Base-by-base conservation (phyloP, 1,284 basidiomycete species). In the Phellopilus nigrolimitatus region DNA sequence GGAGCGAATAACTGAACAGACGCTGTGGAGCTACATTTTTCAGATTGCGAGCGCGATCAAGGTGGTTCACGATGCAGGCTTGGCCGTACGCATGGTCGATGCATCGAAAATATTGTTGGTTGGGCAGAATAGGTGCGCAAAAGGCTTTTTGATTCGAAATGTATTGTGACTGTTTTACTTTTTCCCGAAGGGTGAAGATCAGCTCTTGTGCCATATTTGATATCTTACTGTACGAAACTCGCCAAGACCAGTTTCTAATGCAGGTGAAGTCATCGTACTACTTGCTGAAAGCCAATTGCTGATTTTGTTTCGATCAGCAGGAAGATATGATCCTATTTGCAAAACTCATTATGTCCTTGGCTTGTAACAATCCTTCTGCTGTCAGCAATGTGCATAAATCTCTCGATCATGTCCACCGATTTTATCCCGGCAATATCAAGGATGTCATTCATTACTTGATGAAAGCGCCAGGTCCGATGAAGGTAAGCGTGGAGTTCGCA, bases 21-120 rank as follows among this genome's bases (percentile, higher is more conserved):
- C 86, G 0, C 66, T 99, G 9, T 99, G 97, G 95, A 89, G 88
- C 13, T 99, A 95, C 63, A 80, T 97, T 46, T 80, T 92, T 30
- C 95, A 99, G 67, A 81, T 99, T 49, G 85, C 88, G 2, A 86
- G 81, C 57, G 94, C 91, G 0, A 80, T 99, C 65, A 93, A 88
- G 66, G 80, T 78, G 25, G 84, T 91, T 0, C 97, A 99, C 64
- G 85, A 84, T 40, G 79, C 78, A 1, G 90, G 91, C 0, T 71
- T 94, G 38, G 90, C 95, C 0, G 79, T 93, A 24, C 75, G 93
- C 44, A 84, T 86, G 67, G 71, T 99, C 36, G 94, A 98, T 60
- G 79, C 85, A 4, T 89, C 84, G 43, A 97, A 97, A 71, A 80
- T 99, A 43, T 63, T 99, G 42, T 69, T 95, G 39, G 97, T 93